Base-by-base conservation (phyloP, 2,329 filamentous ascomycete genomes). In the Cercospora zeina region DNA sequence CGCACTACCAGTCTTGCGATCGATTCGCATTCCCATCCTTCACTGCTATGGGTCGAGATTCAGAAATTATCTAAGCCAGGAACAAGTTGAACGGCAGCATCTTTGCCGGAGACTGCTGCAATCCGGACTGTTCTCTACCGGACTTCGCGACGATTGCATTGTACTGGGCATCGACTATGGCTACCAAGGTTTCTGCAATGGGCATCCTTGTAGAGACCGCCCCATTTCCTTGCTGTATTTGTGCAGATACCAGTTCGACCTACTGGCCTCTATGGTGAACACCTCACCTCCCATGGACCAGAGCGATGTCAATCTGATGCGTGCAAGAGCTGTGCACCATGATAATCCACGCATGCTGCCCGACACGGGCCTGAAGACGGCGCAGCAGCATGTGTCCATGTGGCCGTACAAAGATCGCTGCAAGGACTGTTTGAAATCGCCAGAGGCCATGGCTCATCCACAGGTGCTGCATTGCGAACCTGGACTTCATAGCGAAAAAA, bases 221-320 rank as follows among this genome's bases (percentile, higher is more conserved):
- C 24, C 24, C 24, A 14, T 30, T 7, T 30, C 42, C 14, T 49
- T 49, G 21, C 14, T 49, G 21, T 49, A 49, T n/a, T 11, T 49
- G 5, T 49, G 21, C 19, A 49, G 42, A 49, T 49, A 49, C 42
- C 13, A 49, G 21, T 49, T 49, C 13, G 42, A 49, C 24, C 42
- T 49, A 11, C 42, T 49, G 42, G 42, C 6, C 42, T 49, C 24
- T 19, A 27, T 49, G 42, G 3, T 49, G 21, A 49, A 6, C 42
- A 27, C 19, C 21, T 49, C 42, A n/a, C 42, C 21, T 14, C 42
- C 42, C 9, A 49, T 9, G 21, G 24, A 30, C 42, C 24, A 11
- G 42, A 49, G 42, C 42, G 42, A 49, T 49, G 42, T 49, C 42
- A 21, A 49, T 30, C 11, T 49, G 13, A 49, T 49, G 42, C 42